phyloP scores from a whole-genome alignment of 306 rosid genomes.

The Cicer judaicum region DNA sequence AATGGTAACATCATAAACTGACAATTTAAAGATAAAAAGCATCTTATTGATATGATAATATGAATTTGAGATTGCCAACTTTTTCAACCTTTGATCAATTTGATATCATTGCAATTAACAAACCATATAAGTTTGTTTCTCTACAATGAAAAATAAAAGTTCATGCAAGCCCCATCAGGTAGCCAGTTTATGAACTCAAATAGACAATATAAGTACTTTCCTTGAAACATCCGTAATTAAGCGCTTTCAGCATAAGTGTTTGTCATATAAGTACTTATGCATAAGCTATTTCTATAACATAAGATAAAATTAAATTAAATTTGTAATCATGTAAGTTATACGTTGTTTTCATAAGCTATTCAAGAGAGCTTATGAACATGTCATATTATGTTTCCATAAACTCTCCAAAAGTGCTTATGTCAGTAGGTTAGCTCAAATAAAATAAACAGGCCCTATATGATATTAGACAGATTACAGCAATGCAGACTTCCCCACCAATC shows the following conservation, averaged over 20 bases:
- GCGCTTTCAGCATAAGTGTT: too few relatives aligned
- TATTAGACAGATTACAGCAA: too few relatives aligned
- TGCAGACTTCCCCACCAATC: neutral
- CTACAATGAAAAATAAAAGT: neutral
- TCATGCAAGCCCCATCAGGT: conserved; percentile 4
- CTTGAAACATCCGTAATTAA: neutral
- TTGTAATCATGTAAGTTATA: too few relatives aligned
- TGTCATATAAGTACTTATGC: too few relatives aligned
- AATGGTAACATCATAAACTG: conserved; percentile 82
- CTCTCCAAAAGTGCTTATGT: too few relatives aligned
- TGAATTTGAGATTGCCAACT: neutral
- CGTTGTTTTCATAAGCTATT: too few relatives aligned
- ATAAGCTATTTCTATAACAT: too few relatives aligned
- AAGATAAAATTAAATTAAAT: too few relatives aligned
- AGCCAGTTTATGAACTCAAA: conserved; percentile 29
- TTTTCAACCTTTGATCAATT: conserved; percentile 2
- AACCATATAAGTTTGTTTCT: neutral
- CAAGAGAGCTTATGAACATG: too few relatives aligned
- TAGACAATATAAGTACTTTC: neutral
- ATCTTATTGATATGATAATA: neutral
- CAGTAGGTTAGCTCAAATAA: too few relatives aligned
- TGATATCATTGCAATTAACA: conserved; percentile 3
- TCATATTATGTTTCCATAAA: too few relatives aligned
- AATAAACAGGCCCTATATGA: too few relatives aligned
- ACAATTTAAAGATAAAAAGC: conserved; percentile 32